Evolutionary conservation across 192 early-diverging fungal species (phyloP).

Genomic region (Umbelopsis vinacea): DNA sequence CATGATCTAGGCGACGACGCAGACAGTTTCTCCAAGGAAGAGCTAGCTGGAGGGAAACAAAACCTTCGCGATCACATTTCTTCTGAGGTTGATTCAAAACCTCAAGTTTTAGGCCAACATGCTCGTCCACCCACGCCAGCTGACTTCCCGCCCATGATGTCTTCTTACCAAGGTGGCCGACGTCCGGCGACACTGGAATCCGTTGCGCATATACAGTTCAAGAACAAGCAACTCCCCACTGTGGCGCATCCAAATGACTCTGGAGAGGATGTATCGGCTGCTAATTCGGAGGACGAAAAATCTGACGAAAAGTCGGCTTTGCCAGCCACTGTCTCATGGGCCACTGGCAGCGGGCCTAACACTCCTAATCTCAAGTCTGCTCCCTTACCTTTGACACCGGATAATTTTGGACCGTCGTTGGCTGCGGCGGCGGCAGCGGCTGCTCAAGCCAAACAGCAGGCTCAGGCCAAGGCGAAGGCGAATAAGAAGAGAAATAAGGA

Average conservation of each 20-base stretch:
- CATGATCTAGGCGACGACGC: conserved; percentile 95
- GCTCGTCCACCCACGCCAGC: conserved; percentile 6
- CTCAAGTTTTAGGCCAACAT: conserved; percentile 15
- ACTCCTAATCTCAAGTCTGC: conserved; percentile 36
- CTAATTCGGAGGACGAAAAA: conserved; percentile 23
- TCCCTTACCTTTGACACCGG: conserved; percentile 32
- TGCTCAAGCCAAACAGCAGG: conserved; percentile 31
- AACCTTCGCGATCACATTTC: conserved; percentile 48
- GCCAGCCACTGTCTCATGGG: conserved; percentile 67
- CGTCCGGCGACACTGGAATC: conserved; percentile 26
- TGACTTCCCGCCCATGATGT: conserved; percentile 31
- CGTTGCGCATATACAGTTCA: conserved; percentile 25
- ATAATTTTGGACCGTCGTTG: conserved; percentile 46
- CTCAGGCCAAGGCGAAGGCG: conserved; percentile 1
- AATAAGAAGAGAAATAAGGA: conserved; percentile 1
- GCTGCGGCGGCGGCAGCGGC: conserved; percentile 37
- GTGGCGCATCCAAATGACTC: conserved; percentile 3
- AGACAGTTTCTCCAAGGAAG: conserved; percentile 91
- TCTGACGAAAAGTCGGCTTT: conserved; percentile 51
- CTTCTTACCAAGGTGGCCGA: conserved; percentile 2
- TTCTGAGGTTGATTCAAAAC: conserved; percentile 29
- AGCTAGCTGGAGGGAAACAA: conserved; percentile 73
- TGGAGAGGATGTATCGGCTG: conserved; percentile 13
- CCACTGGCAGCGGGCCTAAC: conserved; percentile 39
- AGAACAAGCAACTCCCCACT: conserved; percentile 16